These are phyloP conservation scores for Amanita rimosa DNA, from an alignment of 768 basidiomycete species.

Conservation along the genomic window DNA sequence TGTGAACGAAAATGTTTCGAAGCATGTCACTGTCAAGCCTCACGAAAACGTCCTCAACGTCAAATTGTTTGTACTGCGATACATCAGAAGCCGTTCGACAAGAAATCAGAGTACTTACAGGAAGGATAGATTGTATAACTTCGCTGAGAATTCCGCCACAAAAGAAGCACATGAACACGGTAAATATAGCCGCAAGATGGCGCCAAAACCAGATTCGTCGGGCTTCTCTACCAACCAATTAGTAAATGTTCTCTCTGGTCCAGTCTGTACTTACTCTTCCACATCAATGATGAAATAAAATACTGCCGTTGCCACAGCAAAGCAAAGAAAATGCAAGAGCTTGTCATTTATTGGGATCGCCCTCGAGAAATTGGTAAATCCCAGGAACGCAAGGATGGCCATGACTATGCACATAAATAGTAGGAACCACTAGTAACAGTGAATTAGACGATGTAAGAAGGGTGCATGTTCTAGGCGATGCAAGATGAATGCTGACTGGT, in stretches of 20 bases:
- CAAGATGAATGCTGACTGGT: conserved; percentile 33
- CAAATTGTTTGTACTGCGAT: conserved; percentile 55
- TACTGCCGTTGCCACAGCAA: conserved; percentile 61
- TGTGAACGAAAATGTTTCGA: conserved; percentile 2
- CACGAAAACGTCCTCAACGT: conserved; percentile 64
- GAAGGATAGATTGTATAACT: conserved; percentile 68
- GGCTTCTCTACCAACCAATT: conserved; percentile 39
- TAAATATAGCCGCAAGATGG: conserved; percentile 56
- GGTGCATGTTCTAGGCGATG: background rate
- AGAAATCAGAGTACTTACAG: conserved; percentile 28
- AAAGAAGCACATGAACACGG: conserved; percentile 60
- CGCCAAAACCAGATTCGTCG: conserved; percentile 86
- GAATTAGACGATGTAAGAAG: background rate
- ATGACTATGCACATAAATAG: conserved; percentile 58
- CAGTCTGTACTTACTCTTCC: conserved; percentile 53
- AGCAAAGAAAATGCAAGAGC: conserved; percentile 69
- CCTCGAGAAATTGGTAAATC: conserved; percentile 61
- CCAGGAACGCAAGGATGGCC: conserved; percentile 60
- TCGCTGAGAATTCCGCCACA: conserved; percentile 77
- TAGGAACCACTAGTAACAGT: conserved; percentile 61
- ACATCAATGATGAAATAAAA: conserved; percentile 87
- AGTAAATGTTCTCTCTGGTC: background rate
- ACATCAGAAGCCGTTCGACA: conserved; percentile 2
- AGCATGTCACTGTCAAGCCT: conserved; percentile 10
- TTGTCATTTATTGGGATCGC: conserved; percentile 70